A percentile compares a stretch with the other conserved stretches of the same genome.
Evolutionary conservation across 371 early-diverging fungal genomes (phyloP).

Genomic region (Mucor racemosus): DNA sequence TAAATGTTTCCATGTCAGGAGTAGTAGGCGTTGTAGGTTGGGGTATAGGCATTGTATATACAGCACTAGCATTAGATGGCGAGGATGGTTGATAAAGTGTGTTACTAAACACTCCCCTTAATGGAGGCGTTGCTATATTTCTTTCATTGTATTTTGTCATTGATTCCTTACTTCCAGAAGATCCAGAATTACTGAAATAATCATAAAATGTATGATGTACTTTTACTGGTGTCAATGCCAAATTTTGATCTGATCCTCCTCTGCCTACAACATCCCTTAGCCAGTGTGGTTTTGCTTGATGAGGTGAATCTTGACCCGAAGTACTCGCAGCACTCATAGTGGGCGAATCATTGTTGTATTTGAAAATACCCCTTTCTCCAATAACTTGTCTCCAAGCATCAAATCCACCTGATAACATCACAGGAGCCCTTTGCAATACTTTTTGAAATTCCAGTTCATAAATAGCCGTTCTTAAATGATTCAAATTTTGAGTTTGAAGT

Average conservation of each 20-base stretch:
- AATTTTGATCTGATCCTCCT: constrained; percentile 3
- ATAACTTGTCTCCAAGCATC: constrained; percentile 66
- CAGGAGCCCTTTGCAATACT: constrained; percentile 53
- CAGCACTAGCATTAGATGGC: not conserved
- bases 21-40: not conserved
- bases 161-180: constrained; percentile 16
- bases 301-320: not conserved
- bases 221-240: constrained; percentile 11
- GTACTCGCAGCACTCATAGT: not conserved
- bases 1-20: constrained; percentile 1
- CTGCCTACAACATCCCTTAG: not conserved
- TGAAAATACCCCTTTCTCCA: constrained; percentile 38
- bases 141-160: constrained; percentile 11
- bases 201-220: constrained; percentile 24
- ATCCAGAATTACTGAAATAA: constrained; percentile 13
- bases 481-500: constrained; percentile 32
- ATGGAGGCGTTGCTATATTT: constrained; percentile 14
- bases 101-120: constrained; percentile 25
- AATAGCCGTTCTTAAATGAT: constrained; percentile 56
- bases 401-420: constrained; percentile 80
- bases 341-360: constrained; percentile 5
- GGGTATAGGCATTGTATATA: constrained; percentile 20
- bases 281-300: constrained; percentile 3
- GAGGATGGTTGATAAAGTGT: constrained; percentile 12
- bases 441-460: constrained; percentile 64